Conservation (phyloP, 192 early-diverging fungal species). For the Martensiomyces pterosporus region DNA sequence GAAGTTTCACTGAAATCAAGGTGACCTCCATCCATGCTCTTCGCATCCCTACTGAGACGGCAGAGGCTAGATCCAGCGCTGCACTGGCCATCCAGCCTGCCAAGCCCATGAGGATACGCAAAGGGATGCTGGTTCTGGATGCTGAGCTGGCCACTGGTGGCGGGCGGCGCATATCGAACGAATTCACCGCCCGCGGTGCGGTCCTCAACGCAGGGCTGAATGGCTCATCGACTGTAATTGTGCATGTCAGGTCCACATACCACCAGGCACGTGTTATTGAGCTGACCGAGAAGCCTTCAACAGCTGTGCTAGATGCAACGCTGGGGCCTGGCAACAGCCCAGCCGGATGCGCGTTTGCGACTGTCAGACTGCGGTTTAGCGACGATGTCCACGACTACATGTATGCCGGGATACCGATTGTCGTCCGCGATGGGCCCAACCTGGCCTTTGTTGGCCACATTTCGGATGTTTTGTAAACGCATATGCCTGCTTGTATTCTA, state of each 20-base stretch:
- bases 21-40: slow-evolving; percentile 80
- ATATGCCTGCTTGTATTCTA: neutral
- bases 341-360: neutral
- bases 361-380: slow-evolving; percentile 26
- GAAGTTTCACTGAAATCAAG: slow-evolving; percentile 61
- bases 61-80: slow-evolving; percentile 70
- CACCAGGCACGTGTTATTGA: slow-evolving; percentile 33
- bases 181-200: slow-evolving; percentile 26
- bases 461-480: neutral
- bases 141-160: slow-evolving; percentile 7
- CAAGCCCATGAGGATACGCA: slow-evolving; percentile 26
- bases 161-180: slow-evolving; percentile 14
- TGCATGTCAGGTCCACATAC: slow-evolving; percentile 39
- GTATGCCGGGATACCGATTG: slow-evolving; percentile 30
- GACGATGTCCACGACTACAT: slow-evolving; percentile 26
- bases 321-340: neutral
- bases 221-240: slow-evolving; percentile 14
- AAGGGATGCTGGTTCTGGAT: slow-evolving; percentile 57
- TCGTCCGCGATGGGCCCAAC: slow-evolving; percentile 38
- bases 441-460: slow-evolving; percentile 36
- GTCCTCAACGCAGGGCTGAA: slow-evolving; percentile 21
- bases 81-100: slow-evolving; percentile 62
- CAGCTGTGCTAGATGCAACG: slow-evolving; percentile 3
- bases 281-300: slow-evolving; percentile 2
- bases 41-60: slow-evolving; percentile 65